Percentiles rank a stretch among this genome's conserved stretches.
Evolutionary conservation across 2,329 filamentous ascomycete genomes (phyloP).

Genomic region (Penicillium hesseltinei): DNA sequence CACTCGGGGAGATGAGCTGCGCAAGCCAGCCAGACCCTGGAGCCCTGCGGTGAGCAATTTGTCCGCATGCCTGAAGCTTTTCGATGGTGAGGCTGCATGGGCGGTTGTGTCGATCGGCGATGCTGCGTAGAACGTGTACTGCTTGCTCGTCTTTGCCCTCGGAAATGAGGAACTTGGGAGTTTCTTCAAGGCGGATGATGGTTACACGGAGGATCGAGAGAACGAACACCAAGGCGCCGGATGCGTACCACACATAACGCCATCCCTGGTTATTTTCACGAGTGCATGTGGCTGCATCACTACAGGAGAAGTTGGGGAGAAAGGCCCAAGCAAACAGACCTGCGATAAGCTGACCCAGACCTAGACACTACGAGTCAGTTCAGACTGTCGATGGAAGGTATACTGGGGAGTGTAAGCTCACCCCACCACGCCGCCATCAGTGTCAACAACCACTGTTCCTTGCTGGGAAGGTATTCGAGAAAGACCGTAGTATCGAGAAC

Average conservation of each 20-base stretch:
- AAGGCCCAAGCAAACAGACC: conserved; percentile 57
- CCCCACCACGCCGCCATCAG: conserved; percentile 38
- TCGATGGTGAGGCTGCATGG: conserved; percentile 54
- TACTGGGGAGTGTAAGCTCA: neutral
- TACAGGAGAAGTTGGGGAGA: conserved; percentile 50
- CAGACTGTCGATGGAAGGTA: neutral
- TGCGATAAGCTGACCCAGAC: conserved; percentile 49
- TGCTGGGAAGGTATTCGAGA: conserved; percentile 56
- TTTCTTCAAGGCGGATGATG: conserved; percentile 55
- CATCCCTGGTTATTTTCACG: conserved; percentile 56
- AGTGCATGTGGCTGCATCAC: conserved; percentile 47
- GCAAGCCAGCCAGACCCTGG: neutral
- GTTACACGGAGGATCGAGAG: conserved; percentile 55
- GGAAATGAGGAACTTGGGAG: conserved; percentile 56
- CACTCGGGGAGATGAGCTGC: conserved; percentile 10
- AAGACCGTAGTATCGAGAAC: conserved; percentile 63
- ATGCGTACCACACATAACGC: conserved; percentile 57
- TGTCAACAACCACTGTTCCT: conserved; percentile 59
- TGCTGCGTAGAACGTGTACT: conserved; percentile 49
- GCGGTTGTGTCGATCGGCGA: conserved; percentile 54
- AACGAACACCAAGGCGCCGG: conserved; percentile 54
- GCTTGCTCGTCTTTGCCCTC: conserved; percentile 55
- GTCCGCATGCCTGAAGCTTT: conserved; percentile 48
- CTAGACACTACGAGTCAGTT: neutral
- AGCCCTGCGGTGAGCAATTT: neutral